Evolutionary conservation across 768 basidiomycete genomes (phyloP).

Genomic region (Podaxis sp.): DNA sequence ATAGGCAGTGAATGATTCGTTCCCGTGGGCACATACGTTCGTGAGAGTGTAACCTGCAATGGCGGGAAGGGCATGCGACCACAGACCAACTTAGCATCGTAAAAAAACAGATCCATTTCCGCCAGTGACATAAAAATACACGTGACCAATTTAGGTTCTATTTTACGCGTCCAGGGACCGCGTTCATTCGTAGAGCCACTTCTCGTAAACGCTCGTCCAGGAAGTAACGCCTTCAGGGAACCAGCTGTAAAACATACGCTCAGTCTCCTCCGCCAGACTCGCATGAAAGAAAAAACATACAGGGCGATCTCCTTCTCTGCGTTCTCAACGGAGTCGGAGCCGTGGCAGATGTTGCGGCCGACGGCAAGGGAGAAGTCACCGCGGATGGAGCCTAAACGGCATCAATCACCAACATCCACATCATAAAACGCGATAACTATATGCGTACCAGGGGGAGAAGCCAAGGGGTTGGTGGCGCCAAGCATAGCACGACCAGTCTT

Average conservation of each 20-base stretch:
- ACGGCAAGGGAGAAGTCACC: slow-evolving; percentile 94
- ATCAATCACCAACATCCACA: slow-evolving; percentile 4
- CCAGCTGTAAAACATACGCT: slow-evolving; percentile 53
- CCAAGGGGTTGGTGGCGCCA: slow-evolving; percentile 95
- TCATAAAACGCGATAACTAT: slow-evolving; percentile 2
- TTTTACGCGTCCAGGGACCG: slow-evolving; percentile 1
- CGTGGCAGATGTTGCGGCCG: slow-evolving; percentile 93
- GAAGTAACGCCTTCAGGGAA: slow-evolving; percentile 85
- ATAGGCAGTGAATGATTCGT: background rate
- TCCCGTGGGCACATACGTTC: slow-evolving; percentile 12
- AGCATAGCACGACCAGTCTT: slow-evolving; percentile 96
- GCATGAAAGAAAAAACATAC: slow-evolving; percentile 42
- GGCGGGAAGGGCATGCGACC: background rate
- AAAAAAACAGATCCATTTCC: slow-evolving; percentile 15
- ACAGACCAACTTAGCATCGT: slow-evolving; percentile 4
- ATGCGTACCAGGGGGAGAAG: slow-evolving; percentile 74
- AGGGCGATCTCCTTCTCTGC: slow-evolving; percentile 94
- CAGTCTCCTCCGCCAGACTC: background rate
- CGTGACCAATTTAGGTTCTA: slow-evolving; percentile 15
- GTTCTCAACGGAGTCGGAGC: slow-evolving; percentile 84
- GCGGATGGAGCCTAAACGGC: slow-evolving; percentile 78
- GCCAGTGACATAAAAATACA: slow-evolving; percentile 14
- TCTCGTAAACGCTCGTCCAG: slow-evolving; percentile 61
- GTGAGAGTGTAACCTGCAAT: slow-evolving; percentile 8
- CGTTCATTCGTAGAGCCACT: slow-evolving; percentile 80